Evolutionary conservation across 2,329 filamentous ascomycete genomes (phyloP).

Genomic region (Fusarium sarcochroum): DNA sequence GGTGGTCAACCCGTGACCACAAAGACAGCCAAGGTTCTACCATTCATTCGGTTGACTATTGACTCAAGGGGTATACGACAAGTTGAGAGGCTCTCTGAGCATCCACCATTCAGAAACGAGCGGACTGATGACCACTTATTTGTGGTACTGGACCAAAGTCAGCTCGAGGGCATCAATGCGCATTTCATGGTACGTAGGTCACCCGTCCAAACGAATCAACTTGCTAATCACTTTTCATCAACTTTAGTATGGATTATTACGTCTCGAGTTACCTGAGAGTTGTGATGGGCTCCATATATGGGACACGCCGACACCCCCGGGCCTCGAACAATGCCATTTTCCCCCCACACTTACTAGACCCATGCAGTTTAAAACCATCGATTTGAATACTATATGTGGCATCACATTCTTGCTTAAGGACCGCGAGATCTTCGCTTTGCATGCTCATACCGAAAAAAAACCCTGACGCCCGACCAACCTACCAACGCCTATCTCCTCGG

Average conservation of each 20-base stretch:
- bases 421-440: slow-evolving; percentile 21
- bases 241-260: slow-evolving; percentile 18
- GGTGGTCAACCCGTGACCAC: slow-evolving; percentile 3
- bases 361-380: slow-evolving; percentile 27
- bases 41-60: slow-evolving; percentile 31
- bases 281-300: slow-evolving; percentile 20
- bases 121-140: slow-evolving; percentile 22
- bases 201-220: neutral
- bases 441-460: slow-evolving; percentile 25
- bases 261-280: slow-evolving; percentile 21
- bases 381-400: slow-evolving; percentile 9
- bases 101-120: slow-evolving; percentile 16
- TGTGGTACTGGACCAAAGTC: slow-evolving; percentile 8
- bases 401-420: slow-evolving; percentile 26
- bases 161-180: slow-evolving; percentile 7
- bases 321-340: slow-evolving; percentile 17
- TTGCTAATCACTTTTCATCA: neutral
- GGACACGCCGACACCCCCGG: slow-evolving; percentile 33
- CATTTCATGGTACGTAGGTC: slow-evolving; percentile 25
- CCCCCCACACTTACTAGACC: slow-evolving; percentile 8
- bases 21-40: slow-evolving; percentile 5
- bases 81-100: slow-evolving; percentile 21
- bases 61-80: slow-evolving; percentile 27
- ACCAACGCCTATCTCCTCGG: slow-evolving; percentile 16
- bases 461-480: slow-evolving; percentile 21